Base-by-base conservation (phyloP, 371 early-diverging fungal species). In the Coemansia sp. region DNA sequence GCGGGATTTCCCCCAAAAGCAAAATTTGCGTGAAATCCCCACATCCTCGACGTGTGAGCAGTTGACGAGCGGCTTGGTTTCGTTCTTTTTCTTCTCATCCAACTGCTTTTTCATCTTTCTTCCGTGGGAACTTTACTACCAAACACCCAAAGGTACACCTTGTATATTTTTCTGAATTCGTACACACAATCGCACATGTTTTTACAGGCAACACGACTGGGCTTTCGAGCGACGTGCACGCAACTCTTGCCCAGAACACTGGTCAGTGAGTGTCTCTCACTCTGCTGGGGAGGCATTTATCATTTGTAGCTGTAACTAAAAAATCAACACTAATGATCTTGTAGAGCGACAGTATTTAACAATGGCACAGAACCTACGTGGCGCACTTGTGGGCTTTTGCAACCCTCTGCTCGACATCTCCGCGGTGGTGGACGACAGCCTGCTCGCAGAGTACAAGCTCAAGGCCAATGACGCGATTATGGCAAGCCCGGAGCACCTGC, bases 341-440 rank as follows among this genome's bases (percentile, higher is more conserved):
- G 42, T 58, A 58, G 55, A n/a, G 28, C 16, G 28, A 44, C 25
- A 67, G n/a, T 52, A 52, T 26, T 21, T 47, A 20, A 67, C 23
- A 51, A 75, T 75, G 75, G 47, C 75, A 44, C 73, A 72, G 62
- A 64, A 75, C 65, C 71, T 81, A 26, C 52, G 69, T 42, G 77
- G 79, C 83, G 72, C 80, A 55, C 81, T 89, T 57, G 80, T 90
- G 59, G 90, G 93, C 65, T 90, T 96, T 86, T 96, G 92, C 80
- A 98, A 98, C 87, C 98, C 98, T 59, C 86, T 98, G 72, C 88
- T 98, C 78, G 98, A 98, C 86, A 96, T 98, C 80, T 92, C 90
- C 67, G 92, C 92, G 73, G 84, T 85, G 56, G 95, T 90, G 55
- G 79, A 85, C 62, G 82, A 85, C 53, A 88, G 82, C 2, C 83